Percentiles rank a stretch among this genome's conserved stretches.
These are phyloP conservation scores for Aspergillus tubingensis DNA, from an alignment of 2,329 filamentous ascomycete species.

Conservation along the genomic window DNA sequence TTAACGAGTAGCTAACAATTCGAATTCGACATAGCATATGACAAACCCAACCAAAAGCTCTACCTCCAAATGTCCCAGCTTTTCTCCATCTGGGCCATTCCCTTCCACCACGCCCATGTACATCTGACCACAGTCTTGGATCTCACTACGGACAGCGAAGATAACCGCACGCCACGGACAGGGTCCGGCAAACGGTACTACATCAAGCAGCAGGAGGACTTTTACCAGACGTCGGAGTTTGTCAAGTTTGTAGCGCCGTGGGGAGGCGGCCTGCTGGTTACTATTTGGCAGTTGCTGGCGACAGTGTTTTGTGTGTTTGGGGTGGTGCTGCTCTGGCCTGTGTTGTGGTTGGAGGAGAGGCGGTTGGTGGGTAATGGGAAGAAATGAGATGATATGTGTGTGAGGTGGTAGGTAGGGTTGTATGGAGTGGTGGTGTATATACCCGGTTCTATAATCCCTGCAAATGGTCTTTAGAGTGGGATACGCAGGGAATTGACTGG, in stretches of 20 bases:
- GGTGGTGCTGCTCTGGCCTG: constrained; percentile 52
- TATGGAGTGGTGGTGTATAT: too few species aligned
- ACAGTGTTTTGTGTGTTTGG: constrained; percentile 66
- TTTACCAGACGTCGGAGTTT: constrained; percentile 77
- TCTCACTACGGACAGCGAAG: constrained; percentile 53
- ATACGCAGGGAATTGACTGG: too few species aligned
- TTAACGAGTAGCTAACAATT: constrained; percentile 7
- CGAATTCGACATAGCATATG: constrained; percentile 58
- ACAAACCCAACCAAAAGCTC: constrained; percentile 65
- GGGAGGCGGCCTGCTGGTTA: constrained; percentile 58
- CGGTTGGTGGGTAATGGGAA: constrained; percentile 20
- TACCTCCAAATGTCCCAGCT: constrained; percentile 74
- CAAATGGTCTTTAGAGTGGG: too few species aligned
- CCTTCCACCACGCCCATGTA: constrained; percentile 70
- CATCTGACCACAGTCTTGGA: constrained; percentile 68
- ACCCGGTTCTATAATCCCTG: too few species aligned
- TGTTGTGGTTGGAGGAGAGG: constrained; percentile 54
- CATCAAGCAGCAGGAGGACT: constrained; percentile 74
- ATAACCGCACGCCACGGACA: constrained; percentile 12
- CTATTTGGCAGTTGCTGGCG: constrained; percentile 65
- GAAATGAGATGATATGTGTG: neutral
- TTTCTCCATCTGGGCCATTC: constrained; percentile 76
- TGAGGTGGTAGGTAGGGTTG: too few species aligned
- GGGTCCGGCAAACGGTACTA: constrained; percentile 59
- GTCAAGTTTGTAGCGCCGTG: constrained; percentile 70